These are phyloP conservation scores for Curvularia sp. DNA, from an alignment of 2,329 filamentous ascomycete genomes.

Conservation along the genomic window DNA sequence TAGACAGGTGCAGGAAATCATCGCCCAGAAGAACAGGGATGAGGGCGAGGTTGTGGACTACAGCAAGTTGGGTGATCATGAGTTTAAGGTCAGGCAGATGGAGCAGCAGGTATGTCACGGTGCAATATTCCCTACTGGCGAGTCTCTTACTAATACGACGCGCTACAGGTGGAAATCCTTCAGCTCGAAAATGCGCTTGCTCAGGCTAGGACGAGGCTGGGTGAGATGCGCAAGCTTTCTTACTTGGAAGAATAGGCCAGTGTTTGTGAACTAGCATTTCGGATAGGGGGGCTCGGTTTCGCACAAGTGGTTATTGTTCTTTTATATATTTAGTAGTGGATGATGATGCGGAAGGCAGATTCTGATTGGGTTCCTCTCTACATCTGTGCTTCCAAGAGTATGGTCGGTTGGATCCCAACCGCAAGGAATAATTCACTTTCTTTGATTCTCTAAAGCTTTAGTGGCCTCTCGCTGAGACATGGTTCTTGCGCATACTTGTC, in stretches of 20 bases:
- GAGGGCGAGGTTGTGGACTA: conserved; percentile 86
- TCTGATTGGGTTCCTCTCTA: background rate
- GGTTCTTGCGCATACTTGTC: background rate
- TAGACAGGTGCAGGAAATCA: conserved; percentile 92
- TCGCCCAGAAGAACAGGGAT: conserved; percentile 81
- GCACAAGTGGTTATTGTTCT: background rate
- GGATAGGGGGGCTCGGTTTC: background rate
- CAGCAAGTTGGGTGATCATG: conserved; percentile 83
- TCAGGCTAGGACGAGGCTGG: conserved; percentile 79
- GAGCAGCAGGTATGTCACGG: conserved; percentile 87
- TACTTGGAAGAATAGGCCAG: conserved; percentile 63
- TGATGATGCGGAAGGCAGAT: background rate
- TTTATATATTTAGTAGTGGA: conserved; percentile 5
- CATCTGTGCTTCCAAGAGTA: background rate
- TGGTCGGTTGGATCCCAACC: background rate
- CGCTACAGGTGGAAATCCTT: conserved; percentile 85
- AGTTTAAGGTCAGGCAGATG: conserved; percentile 99
- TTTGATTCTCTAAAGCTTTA: background rate
- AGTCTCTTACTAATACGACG: conserved; percentile 21
- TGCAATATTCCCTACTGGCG: background rate
- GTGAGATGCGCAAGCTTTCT: conserved; percentile 98
- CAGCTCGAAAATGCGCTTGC: conserved; percentile 89
- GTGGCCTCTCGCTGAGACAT: background rate
- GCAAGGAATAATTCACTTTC: background rate
- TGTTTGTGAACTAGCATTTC: background rate